Evolutionary conservation across 495 filamentous ascomycete species (phyloP), one percentile per base, ranked within the genome.

Genomic region (Pseudomonodictys pantanalensis): DNA sequence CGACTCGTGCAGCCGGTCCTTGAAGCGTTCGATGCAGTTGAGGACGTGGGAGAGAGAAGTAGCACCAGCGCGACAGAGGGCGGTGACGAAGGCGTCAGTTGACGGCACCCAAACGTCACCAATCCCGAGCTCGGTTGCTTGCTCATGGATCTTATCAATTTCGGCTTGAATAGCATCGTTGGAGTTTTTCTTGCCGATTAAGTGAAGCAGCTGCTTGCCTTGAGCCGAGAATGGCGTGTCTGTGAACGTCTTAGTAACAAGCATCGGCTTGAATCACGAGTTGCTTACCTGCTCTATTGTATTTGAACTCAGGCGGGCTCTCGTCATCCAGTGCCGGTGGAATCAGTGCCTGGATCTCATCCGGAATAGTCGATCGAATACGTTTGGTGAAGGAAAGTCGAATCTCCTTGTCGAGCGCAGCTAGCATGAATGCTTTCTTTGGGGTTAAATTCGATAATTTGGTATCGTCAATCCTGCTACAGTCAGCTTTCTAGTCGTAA

Each of bases 31-130:
- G 66, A 98, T 96, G 73, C 89, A 95, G 12, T 90, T 93, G 23
- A 98, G 81, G 9, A 97, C 89, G 70, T 98, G 93, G 4, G 92
- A 97, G 10, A 98, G 86, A 0, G 92, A 96, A 71, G 97, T 97
- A 60, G 88, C 88, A 48, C 93, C 93, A 24, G 96, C 85, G 69
- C 84, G 91, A 75, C 92, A 92, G 65, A 99, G 90, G 15, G 88
- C 81, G 0, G 93, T 97, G 56, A 97, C 85, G 57, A 93, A 95
- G 29, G 90, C 90, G 68, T 97, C 93, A 28, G 91, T 96, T 43
- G 90, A 91, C 10, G 85, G 80, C 18, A 95, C 79, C 38, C 91
- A 79, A 1, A 90, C 86, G 50, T 96, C 91, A 0, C 75, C 67
- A 23, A 90, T 77, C 2, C 82, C 82, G 32, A 80, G 75, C 41